Percentiles rank a stretch among this genome's conserved stretches.
Conservation (phyloP, 1,284 basidiomycete species). For the Schizophyllum amplum region DNA sequence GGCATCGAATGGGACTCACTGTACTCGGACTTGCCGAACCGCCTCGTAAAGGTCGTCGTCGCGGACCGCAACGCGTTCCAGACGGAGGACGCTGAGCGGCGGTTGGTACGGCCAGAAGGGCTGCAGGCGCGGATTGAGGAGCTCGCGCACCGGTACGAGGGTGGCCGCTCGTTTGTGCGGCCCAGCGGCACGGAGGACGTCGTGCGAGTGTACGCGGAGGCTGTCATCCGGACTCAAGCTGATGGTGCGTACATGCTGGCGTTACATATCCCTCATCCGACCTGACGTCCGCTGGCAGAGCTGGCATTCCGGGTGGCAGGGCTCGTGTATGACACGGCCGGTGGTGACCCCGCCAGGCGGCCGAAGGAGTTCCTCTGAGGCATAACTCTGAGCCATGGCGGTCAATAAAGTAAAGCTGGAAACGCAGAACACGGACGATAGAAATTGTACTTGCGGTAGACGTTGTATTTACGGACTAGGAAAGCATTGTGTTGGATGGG, state of each 20-base stretch:
- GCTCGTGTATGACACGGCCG: constrained; percentile 72
- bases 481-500: not conserved
- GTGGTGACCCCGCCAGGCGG: constrained; percentile 58
- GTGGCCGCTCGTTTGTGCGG: constrained; percentile 88
- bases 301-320: constrained; percentile 79
- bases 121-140: constrained; percentile 87
- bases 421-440: not conserved
- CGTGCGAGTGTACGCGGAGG: constrained; percentile 97
- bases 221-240: constrained; percentile 63
- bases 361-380: constrained; percentile 56
- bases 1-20: constrained; percentile 89
- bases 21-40: constrained; percentile 93
- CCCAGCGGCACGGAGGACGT: constrained; percentile 99
- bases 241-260: constrained; percentile 70
- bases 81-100: constrained; percentile 92
- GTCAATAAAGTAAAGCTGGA: constrained; percentile 4
- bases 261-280: not conserved
- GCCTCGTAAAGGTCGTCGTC: constrained; percentile 94
- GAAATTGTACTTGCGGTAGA: not conserved
- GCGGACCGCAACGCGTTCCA: constrained; percentile 79
- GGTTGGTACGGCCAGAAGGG: constrained; percentile 72
- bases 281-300: constrained; percentile 35
- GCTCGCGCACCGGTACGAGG: constrained; percentile 72
- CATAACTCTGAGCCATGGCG: too few species aligned
- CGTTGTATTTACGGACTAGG: not conserved